Evolutionary conservation across 805 yeast species (phyloP).

Genomic region (Brettanomyces anomalus): DNA sequence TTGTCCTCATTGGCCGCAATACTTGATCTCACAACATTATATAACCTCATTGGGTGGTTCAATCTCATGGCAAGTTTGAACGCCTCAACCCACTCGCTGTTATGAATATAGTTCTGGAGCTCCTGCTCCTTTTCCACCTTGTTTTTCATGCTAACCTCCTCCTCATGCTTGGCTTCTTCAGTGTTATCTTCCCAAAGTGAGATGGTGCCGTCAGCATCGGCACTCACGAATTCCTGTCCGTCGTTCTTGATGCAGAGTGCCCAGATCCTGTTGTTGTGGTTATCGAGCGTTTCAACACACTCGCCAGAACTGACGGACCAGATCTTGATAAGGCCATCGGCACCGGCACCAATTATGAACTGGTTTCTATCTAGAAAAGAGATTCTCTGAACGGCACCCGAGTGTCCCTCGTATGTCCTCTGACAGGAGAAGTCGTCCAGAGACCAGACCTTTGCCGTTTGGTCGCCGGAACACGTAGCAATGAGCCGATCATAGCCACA

Average conservation of each 20-base stretch:
- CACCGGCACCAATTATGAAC: slow-evolving; percentile 74
- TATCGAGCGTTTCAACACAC: slow-evolving; percentile 73
- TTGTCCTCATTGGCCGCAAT: slow-evolving; percentile 41
- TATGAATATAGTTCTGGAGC: slow-evolving; percentile 60
- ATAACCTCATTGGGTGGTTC: slow-evolving; percentile 84
- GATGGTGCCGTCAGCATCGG: slow-evolving; percentile 92
- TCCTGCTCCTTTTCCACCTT: slow-evolving; percentile 85
- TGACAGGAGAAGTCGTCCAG: slow-evolving; percentile 65
- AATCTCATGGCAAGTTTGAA: slow-evolving; percentile 76
- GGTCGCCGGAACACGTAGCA: slow-evolving; percentile 88
- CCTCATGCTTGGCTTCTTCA: slow-evolving; percentile 52
- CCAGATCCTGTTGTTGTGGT: slow-evolving; percentile 94
- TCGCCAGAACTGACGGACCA: slow-evolving; percentile 82
- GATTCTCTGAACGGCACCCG: slow-evolving; percentile 84
- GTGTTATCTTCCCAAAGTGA: slow-evolving; percentile 87
- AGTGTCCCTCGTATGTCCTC: slow-evolving; percentile 88
- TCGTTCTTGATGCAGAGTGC: slow-evolving; percentile 60
- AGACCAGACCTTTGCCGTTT: slow-evolving; percentile 84
- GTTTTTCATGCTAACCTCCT: slow-evolving; percentile 43
- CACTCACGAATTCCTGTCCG: slow-evolving; percentile 66
- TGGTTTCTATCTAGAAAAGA: slow-evolving; percentile 56
- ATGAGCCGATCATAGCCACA: slow-evolving; percentile 70
- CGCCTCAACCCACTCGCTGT: slow-evolving; percentile 82
- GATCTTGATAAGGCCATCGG: slow-evolving; percentile 87
- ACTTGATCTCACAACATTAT: slow-evolving; percentile 62